phyloP scores from a whole-genome alignment of 345 rosid genomes.

The Mallotus nudiflorus region DNA sequence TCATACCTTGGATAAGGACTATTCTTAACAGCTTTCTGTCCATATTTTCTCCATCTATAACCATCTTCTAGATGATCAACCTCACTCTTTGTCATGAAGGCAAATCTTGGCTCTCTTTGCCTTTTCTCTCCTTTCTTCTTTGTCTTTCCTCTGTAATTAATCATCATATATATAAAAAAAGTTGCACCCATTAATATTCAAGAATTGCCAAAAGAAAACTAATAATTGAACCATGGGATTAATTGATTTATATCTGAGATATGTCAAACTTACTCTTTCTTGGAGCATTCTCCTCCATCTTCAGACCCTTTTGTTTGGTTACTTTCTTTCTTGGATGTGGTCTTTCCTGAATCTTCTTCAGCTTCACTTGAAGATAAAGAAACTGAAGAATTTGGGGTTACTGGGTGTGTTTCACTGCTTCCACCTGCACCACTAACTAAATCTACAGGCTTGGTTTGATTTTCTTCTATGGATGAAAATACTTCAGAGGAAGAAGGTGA shows the following conservation, averaged over 20 bases:
- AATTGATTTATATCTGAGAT: background rate
- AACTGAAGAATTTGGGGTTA: constrained; percentile 32
- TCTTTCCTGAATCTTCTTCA: constrained; percentile 22
- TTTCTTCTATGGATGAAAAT: constrained; percentile 8
- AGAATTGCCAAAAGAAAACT: background rate
- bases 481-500: constrained; percentile 20
- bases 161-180: background rate
- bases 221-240: background rate
- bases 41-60: constrained; percentile 40
- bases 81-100: constrained; percentile 40
- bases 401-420: constrained; percentile 1
- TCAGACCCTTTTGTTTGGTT: constrained; percentile 13
- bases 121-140: constrained; percentile 33
- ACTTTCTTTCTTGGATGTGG: constrained; percentile 6
- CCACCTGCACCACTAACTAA: background rate
- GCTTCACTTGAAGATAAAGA: constrained; percentile 38
- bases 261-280: constrained; percentile 25
- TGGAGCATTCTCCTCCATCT: constrained; percentile 26
- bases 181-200: background rate
- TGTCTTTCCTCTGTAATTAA: constrained; percentile 23
- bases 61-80: constrained; percentile 42
- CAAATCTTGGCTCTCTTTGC: constrained; percentile 34
- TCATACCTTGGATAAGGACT: constrained; percentile 40
- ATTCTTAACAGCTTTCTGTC: constrained; percentile 42
- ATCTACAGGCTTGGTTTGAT: background rate